phyloP scores from a whole-genome alignment of 2,329 filamentous ascomycete species.

The Cytospora paraplurivora region DNA sequence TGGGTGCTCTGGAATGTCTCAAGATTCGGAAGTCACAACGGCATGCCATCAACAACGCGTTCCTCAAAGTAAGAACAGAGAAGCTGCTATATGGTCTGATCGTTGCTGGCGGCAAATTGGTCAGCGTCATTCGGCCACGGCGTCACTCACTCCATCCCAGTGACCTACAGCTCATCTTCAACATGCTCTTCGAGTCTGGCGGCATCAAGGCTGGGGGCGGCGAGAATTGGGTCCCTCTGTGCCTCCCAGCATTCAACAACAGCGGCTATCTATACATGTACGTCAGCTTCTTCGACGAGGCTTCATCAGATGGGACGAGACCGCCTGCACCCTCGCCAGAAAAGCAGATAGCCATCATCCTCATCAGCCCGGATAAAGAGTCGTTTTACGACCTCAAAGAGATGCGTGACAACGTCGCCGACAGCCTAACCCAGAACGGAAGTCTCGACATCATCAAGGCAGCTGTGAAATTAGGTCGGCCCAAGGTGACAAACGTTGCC shows the following conservation, averaged over 20 bases:
- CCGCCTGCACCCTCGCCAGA: conserved; percentile 64
- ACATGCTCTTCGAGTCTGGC: conserved; percentile 97
- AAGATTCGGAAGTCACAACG: conserved; percentile 87
- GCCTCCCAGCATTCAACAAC: conserved; percentile 95
- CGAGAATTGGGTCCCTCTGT: conserved; percentile 97
- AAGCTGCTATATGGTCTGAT: conserved; percentile 90
- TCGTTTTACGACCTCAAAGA: conserved; percentile 87
- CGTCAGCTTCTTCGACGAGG: conserved; percentile 84
- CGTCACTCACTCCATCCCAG: conserved; percentile 95
- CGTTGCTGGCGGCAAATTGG: conserved; percentile 87
- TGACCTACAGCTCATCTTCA: conserved; percentile 95
- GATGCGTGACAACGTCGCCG: conserved; percentile 63
- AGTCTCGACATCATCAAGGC: conserved; percentile 73
- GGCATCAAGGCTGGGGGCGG: conserved; percentile 87
- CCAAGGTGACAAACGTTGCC: conserved; percentile 71
- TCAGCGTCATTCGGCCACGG: conserved; percentile 92
- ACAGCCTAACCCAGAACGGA: conserved; percentile 75
- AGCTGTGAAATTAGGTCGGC: conserved; percentile 72
- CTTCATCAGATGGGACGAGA: conserved; percentile 44
- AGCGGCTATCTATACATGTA: conserved; percentile 98
- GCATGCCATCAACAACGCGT: conserved; percentile 80
- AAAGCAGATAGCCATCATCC: conserved; percentile 84
- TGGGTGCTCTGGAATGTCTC: conserved; percentile 92
- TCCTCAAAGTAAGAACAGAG: conserved; percentile 75
- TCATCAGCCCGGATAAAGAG: conserved; percentile 92